Conservation (phyloP, 495 filamentous ascomycete species). For the Parachaetomium inaequale region DNA sequence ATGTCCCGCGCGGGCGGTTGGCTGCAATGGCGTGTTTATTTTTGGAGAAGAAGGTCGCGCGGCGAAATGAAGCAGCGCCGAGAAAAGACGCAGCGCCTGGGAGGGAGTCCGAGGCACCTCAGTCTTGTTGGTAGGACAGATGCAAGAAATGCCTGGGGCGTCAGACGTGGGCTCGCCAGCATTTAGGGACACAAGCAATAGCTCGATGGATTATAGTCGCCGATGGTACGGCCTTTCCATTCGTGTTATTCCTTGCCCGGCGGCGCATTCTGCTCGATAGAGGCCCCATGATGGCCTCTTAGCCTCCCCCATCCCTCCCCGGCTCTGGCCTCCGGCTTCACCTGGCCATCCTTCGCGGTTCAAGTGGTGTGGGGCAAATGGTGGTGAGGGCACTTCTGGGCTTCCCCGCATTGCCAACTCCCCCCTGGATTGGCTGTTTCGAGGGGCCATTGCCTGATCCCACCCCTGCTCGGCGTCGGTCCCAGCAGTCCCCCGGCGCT, state of each 20-base stretch:
- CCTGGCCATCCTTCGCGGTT: slow-evolving; percentile 14
- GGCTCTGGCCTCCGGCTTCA: slow-evolving; percentile 17
- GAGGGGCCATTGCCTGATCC: background rate
- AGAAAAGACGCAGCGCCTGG: background rate
- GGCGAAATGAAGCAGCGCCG: background rate
- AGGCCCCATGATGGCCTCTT: slow-evolving; percentile 22
- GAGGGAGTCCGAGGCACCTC: background rate
- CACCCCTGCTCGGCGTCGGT: background rate
- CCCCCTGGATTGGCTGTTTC: slow-evolving; percentile 23
- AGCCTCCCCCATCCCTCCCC: slow-evolving; percentile 2
- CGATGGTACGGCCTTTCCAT: slow-evolving; percentile 13
- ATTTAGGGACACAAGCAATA: background rate
- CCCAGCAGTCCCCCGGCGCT: background rate
- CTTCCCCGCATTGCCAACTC: slow-evolving; percentile 23
- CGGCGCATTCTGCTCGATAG: background rate
- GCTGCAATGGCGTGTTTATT: slow-evolving; percentile 5
- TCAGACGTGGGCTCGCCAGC: background rate
- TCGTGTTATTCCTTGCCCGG: slow-evolving; percentile 1
- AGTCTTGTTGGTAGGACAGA: slow-evolving; percentile 8
- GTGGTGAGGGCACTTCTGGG: slow-evolving; percentile 8
- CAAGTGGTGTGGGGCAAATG: slow-evolving; percentile 14
- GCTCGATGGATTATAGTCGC: background rate
- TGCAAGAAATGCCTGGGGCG: background rate
- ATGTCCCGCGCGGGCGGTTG: slow-evolving; percentile 10
- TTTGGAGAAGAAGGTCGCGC: background rate